These are phyloP conservation scores for Calonectria henricotiae DNA, from an alignment of 2,329 filamentous ascomycete genomes.

Conservation along the genomic window DNA sequence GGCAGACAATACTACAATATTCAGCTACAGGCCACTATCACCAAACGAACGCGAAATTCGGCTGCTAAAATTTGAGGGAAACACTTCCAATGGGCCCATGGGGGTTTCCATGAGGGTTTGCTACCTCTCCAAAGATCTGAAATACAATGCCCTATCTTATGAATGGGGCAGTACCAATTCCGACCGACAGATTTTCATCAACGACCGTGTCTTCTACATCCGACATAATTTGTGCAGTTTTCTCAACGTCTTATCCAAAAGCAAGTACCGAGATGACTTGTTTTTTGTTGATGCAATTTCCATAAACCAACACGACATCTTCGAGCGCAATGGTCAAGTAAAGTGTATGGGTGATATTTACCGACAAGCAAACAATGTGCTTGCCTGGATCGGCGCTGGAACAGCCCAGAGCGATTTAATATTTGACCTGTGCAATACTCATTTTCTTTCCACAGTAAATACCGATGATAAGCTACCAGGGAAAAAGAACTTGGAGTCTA, in stretches of 20 bases:
- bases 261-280: neutral
- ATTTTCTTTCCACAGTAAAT: neutral
- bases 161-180: neutral
- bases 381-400: neutral
- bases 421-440: neutral
- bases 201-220: neutral
- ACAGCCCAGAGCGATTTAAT: neutral
- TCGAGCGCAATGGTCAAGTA: neutral
- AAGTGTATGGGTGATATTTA: neutral
- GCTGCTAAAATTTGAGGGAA: neutral
- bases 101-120: neutral
- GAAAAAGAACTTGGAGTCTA: neutral
- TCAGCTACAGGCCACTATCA: neutral
- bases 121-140: neutral
- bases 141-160: neutral
- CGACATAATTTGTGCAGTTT: neutral
- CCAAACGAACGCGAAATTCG: neutral
- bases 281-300: conserved; percentile 1
- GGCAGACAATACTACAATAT: neutral
- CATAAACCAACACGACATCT: neutral
- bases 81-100: neutral
- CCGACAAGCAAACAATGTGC: neutral
- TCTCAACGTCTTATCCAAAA: neutral
- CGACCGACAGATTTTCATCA: neutral
- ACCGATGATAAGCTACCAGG: neutral